A percentile compares a stretch with the other conserved stretches of the same genome.
phyloP scores from a whole-genome alignment of 1,284 basidiomycete species.

The Psilocybe mexicana region DNA sequence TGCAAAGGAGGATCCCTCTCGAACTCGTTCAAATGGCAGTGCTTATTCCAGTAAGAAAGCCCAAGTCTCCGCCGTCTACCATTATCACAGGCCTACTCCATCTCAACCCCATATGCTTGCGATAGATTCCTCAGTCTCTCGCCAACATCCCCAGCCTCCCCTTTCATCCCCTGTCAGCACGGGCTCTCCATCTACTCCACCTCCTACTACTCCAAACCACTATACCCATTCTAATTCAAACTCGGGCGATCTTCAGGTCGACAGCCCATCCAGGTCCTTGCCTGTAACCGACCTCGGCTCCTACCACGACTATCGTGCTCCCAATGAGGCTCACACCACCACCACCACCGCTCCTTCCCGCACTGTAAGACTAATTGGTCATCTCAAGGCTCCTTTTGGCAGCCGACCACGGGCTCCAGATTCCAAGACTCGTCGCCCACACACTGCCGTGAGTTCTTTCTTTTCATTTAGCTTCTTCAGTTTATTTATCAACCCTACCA shows the following conservation, averaged over 20 bases:
- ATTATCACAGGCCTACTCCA: slow-evolving; percentile 13
- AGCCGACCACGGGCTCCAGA: slow-evolving; percentile 20
- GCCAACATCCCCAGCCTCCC: slow-evolving; percentile 27
- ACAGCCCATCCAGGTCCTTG: slow-evolving; percentile 14
- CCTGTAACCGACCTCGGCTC: slow-evolving; percentile 16
- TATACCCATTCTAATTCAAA: slow-evolving; percentile 50
- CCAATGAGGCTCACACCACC: slow-evolving; percentile 22
- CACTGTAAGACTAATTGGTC: slow-evolving; percentile 29
- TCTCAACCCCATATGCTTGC: slow-evolving; percentile 25
- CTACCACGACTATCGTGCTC: slow-evolving; percentile 27
- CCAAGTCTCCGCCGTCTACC: slow-evolving; percentile 19
- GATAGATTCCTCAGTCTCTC: slow-evolving; percentile 13
- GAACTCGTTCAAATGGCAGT: slow-evolving; percentile 13
- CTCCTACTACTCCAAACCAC: slow-evolving; percentile 53
- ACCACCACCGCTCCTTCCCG: slow-evolving; percentile 26
- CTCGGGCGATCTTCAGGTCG: slow-evolving; percentile 40
- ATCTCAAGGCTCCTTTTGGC: slow-evolving; percentile 32
- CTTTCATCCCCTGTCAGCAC: not conserved
- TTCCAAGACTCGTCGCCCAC: slow-evolving; percentile 27
- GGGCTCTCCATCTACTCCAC: slow-evolving; percentile 49
- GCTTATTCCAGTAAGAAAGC: slow-evolving; percentile 17
- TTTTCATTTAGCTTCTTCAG: slow-evolving; percentile 9
- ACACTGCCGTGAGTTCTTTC: slow-evolving; percentile 37
- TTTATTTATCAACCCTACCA: slow-evolving; percentile 26
- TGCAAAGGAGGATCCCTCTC: slow-evolving; percentile 34